These are phyloP conservation scores for Pichia sp. DNA, from an alignment of 1,139 yeast species.

Conservation along the genomic window DNA sequence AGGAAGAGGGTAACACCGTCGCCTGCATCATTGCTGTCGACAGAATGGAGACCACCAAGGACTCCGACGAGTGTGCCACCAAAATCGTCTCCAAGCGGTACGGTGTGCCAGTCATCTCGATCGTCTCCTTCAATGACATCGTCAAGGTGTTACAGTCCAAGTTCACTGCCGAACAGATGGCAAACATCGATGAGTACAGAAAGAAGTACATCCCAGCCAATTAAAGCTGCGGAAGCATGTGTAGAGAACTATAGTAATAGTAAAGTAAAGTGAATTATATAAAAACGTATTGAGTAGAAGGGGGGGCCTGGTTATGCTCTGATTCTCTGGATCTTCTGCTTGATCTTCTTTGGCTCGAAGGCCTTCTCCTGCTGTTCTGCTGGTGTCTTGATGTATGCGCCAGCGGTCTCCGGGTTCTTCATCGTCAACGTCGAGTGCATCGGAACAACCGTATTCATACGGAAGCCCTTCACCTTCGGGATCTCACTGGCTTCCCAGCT, in stretches of 20 bases:
- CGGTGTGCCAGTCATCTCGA: slow-evolving; percentile 77
- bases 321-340: slow-evolving; percentile 43
- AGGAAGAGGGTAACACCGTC: slow-evolving; percentile 66
- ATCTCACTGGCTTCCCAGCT: slow-evolving; percentile 56
- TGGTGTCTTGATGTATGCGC: slow-evolving; percentile 51
- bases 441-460: slow-evolving; percentile 86
- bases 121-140: slow-evolving; percentile 73
- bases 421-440: slow-evolving; percentile 72
- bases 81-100: slow-evolving; percentile 69
- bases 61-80: slow-evolving; percentile 70
- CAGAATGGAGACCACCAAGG: slow-evolving; percentile 81
- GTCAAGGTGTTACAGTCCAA: slow-evolving; percentile 52
- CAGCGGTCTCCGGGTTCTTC: slow-evolving; percentile 80
- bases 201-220: slow-evolving; percentile 42
- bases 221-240: not conserved
- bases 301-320: slow-evolving; percentile 19
- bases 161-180: slow-evolving; percentile 51
- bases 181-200: slow-evolving; percentile 58
- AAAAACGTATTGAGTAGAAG: no score
- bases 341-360: slow-evolving; percentile 38
- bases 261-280: no score
- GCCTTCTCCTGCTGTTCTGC: slow-evolving; percentile 19
- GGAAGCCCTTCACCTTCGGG: slow-evolving; percentile 78
- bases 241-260: no score
- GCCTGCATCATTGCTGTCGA: slow-evolving; percentile 91